Evolutionary conservation across 2,329 filamentous ascomycete species (phyloP).

Genomic region (Zymoseptoria ardabiliae): DNA sequence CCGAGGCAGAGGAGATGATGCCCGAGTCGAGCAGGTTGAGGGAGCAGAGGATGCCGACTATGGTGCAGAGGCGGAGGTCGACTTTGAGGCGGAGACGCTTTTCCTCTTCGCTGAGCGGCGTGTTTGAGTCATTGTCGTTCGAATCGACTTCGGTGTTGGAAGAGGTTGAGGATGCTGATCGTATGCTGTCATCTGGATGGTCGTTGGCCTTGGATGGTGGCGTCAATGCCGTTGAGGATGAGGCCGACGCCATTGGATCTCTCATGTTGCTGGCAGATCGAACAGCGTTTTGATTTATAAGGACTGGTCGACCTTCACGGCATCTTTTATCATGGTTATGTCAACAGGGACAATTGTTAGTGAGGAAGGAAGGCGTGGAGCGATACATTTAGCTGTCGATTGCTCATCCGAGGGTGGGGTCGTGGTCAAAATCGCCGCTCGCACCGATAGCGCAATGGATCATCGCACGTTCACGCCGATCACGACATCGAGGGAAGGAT

Average conservation of each 20-base stretch:
- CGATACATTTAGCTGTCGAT: not conserved
- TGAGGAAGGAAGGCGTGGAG: not conserved
- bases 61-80: slow-evolving; percentile 61
- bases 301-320: not conserved
- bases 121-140: not conserved
- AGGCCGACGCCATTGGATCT: not conserved
- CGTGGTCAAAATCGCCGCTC: not conserved
- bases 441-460: not conserved
- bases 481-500: not conserved
- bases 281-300: not conserved
- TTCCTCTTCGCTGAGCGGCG: slow-evolving; percentile 22
- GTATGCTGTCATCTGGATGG: not conserved
- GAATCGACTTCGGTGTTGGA: not conserved
- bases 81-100: slow-evolving; percentile 53
- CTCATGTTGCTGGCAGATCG: not conserved
- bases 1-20: slow-evolving; percentile 61
- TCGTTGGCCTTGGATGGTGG: not conserved
- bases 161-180: not conserved
- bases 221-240: not conserved
- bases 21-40: slow-evolving; percentile 63
- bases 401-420: not conserved
- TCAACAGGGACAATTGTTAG: not conserved
- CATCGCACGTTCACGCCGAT: not conserved
- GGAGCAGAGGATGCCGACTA: slow-evolving; percentile 63
- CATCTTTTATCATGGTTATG: not conserved